Conservation (phyloP, 352 stramenopile genomes). For the Pythium insidiosum region DNA sequence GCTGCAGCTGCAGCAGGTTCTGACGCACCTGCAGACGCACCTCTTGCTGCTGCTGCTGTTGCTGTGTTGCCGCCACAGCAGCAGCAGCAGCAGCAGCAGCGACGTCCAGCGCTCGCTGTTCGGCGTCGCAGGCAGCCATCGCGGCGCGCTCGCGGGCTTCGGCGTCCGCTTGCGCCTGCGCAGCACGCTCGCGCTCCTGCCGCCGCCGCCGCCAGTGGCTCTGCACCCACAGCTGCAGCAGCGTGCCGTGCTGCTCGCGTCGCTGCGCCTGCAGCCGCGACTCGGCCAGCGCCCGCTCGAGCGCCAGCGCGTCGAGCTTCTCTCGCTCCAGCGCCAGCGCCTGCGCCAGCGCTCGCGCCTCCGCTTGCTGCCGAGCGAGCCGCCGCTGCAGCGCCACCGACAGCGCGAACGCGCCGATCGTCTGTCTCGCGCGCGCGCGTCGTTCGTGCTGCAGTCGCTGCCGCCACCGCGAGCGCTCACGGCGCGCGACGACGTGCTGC, state of each 20-base stretch:
- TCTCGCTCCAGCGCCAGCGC: neutral
- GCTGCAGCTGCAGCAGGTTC: constrained; percentile 8
- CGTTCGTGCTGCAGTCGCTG: neutral
- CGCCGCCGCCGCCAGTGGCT: neutral
- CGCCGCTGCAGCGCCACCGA: neutral
- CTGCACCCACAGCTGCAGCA: neutral
- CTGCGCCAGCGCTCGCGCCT: neutral
- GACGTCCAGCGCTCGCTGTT: no score
- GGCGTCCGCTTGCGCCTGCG: neutral
- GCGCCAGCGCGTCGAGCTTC: no score
- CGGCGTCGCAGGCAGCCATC: no score
- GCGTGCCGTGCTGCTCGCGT: neutral
- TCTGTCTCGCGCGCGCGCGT: neutral
- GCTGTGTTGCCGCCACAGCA: no score
- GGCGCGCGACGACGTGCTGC: constrained; percentile 2
- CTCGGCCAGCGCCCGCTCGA: neutral
- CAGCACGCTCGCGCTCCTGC: neutral
- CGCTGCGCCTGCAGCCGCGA: neutral
- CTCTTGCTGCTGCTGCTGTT: no score
- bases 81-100: no score
- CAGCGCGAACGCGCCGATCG: neutral
- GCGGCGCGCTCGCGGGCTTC: neutral
- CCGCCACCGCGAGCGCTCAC: constrained; percentile 3
- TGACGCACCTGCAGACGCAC: no score
- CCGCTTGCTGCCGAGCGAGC: neutral